phyloP scores from a whole-genome alignment of 768 basidiomycete species.

The Mycena galericulata region DNA sequence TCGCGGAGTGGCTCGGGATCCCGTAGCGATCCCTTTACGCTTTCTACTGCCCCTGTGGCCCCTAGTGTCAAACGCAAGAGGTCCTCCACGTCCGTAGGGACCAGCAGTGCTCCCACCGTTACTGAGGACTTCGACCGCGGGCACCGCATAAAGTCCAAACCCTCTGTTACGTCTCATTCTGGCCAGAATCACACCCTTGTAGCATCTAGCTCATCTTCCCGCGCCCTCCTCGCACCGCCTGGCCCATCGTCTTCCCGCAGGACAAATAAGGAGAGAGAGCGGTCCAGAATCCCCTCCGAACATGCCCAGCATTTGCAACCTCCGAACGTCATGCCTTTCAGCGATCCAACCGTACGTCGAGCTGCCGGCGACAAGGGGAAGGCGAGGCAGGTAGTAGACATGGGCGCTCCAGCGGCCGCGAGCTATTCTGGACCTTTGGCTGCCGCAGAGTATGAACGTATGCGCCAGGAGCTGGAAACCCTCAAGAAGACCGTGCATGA shows the following conservation, averaged over 20 bases:
- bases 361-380: constrained; percentile 28
- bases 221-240: background rate
- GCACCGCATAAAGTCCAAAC: constrained; percentile 31
- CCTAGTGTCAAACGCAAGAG: constrained; percentile 33
- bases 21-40: constrained; percentile 29
- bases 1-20: constrained; percentile 33
- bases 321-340: background rate
- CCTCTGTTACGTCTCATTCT: constrained; percentile 2
- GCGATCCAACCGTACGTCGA: background rate
- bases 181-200: constrained; percentile 10
- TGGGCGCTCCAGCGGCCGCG: background rate
- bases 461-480: constrained; percentile 68
- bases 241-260: constrained; percentile 13
- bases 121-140: constrained; percentile 29
- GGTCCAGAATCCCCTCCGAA: background rate
- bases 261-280: constrained; percentile 27
- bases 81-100: constrained; percentile 17
- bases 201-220: constrained; percentile 12
- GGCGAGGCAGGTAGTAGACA: constrained; percentile 11
- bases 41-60: background rate
- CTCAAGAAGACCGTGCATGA: constrained; percentile 63
- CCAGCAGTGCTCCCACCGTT: background rate
- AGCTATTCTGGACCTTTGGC: constrained; percentile 51
- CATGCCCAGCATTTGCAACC: background rate
- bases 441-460: constrained; percentile 61